Conservation (phyloP, 768 basidiomycete species). For the Pulveroboletus sp. region DNA sequence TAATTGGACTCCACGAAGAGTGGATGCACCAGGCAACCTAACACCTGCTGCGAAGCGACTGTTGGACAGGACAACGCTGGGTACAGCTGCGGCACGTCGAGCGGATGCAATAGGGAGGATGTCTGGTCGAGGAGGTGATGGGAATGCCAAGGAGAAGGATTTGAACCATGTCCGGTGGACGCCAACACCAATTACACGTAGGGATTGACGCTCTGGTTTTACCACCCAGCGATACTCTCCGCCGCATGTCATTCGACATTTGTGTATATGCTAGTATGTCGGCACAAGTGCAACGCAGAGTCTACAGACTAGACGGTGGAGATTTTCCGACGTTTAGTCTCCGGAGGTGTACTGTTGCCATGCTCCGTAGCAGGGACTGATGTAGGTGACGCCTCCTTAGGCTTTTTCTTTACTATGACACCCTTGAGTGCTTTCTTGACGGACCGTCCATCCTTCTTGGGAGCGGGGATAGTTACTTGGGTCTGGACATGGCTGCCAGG, state of each 20-base stretch:
- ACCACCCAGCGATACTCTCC: conserved; percentile 5
- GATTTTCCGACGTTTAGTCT: conserved; percentile 58
- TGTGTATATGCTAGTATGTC: conserved; percentile 4
- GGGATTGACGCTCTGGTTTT: conserved; percentile 13
- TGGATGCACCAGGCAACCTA: conserved; percentile 66
- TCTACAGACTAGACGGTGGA: conserved; percentile 27
- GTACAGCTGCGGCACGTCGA: conserved; percentile 56
- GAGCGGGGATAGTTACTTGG: conserved; percentile 26
- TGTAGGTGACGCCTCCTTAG: conserved; percentile 35
- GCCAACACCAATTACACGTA: conserved; percentile 56
- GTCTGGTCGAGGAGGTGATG: conserved; percentile 50
- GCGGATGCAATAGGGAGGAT: conserved; percentile 62
- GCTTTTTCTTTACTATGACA: conserved; percentile 74
- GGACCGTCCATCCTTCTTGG: conserved; percentile 50
- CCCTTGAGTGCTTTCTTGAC: conserved; percentile 68
- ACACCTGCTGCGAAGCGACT: conserved; percentile 84
- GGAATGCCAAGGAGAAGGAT: conserved; percentile 52
- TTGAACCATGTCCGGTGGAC: conserved; percentile 72
- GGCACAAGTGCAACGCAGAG: conserved; percentile 10
- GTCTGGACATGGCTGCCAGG: conserved; percentile 24
- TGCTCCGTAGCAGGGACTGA: conserved; percentile 19
- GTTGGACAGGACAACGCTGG: conserved; percentile 66
- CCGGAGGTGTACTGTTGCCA: conserved; percentile 31
- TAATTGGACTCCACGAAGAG: conserved; percentile 69
- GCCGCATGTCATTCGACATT: background rate